A percentile compares a stretch with the other conserved stretches of the same genome.
Evolutionary conservation across 2,329 filamentous ascomycete species (phyloP).

Genomic region (Fusarium illudens): DNA sequence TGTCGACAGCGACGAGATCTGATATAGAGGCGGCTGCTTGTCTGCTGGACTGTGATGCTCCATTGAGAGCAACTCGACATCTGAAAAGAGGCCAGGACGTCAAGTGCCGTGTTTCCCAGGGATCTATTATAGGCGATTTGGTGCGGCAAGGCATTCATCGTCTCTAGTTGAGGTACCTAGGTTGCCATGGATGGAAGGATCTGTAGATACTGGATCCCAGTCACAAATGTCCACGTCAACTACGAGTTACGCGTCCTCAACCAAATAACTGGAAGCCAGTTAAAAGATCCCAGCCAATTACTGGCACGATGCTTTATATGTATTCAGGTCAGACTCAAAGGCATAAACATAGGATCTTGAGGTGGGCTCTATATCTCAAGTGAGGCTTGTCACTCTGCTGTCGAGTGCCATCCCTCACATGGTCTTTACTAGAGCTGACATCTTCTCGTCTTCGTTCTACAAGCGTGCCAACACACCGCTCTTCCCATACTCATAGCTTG

Average conservation of each 20-base stretch:
- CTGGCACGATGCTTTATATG: not conserved
- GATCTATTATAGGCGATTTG: not conserved
- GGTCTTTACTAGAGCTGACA: not conserved
- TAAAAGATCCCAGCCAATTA: not conserved
- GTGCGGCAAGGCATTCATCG: not conserved
- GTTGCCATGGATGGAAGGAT: not conserved
- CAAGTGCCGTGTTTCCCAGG: not conserved
- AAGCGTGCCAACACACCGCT: not conserved
- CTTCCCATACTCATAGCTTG: not conserved
- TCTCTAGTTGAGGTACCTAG: too few relatives aligned
- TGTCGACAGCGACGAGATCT: not conserved
- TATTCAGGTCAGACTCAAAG: not conserved
- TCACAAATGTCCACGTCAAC: not conserved
- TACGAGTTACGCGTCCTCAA: not conserved
- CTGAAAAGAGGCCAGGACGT: too few relatives aligned
- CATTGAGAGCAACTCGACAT: not conserved
- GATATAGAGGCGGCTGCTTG: not conserved
- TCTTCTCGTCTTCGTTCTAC: not conserved
- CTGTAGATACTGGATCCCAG: not conserved
- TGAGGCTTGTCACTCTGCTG: not conserved
- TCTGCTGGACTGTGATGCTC: not conserved
- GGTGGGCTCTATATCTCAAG: not conserved
- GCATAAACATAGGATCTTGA: not conserved
- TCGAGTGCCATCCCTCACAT: not conserved
- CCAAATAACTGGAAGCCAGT: not conserved